These are phyloP conservation scores for Citrullus amarus DNA, from an alignment of 306 rosid genomes.

Conservation along the genomic window DNA sequence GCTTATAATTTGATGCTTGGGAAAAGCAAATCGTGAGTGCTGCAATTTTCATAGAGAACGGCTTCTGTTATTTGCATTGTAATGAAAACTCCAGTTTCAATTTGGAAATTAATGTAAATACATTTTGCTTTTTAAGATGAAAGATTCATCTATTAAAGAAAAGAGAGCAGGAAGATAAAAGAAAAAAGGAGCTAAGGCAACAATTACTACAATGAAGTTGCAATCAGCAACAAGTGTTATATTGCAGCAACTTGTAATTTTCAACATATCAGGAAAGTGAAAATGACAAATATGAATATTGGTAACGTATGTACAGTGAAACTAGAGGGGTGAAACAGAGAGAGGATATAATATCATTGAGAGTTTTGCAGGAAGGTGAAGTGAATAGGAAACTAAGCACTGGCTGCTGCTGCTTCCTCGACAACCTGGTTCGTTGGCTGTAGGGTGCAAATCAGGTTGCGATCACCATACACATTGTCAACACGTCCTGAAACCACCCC, in stretches of 20 bases:
- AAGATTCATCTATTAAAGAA: background rate
- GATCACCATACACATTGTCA: slow-evolving; percentile 94
- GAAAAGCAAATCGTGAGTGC: background rate
- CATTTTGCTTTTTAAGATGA: background rate
- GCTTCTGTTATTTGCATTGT: slow-evolving; percentile 4
- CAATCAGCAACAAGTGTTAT: slow-evolving; percentile 6
- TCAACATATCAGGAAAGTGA: background rate
- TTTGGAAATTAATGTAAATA: background rate
- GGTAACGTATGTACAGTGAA: slow-evolving; percentile 23
- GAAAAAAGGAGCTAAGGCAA: background rate
- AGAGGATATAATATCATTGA: slow-evolving; percentile 9
- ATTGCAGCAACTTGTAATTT: slow-evolving; percentile 4
- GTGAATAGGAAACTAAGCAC: slow-evolving; percentile 38
- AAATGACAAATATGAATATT: slow-evolving; percentile 4
- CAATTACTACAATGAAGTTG: slow-evolving; percentile 7
- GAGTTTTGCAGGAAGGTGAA: slow-evolving; percentile 15
- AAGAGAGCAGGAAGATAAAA: background rate
- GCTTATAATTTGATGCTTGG: background rate
- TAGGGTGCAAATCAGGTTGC: slow-evolving; percentile 95
- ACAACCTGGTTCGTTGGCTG: slow-evolving; percentile 53
- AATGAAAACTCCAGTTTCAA: background rate
- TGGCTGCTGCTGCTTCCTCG: slow-evolving; percentile 91
- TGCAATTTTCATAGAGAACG: background rate
- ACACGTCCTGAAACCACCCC: slow-evolving; percentile 41
- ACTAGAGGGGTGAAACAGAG: slow-evolving; percentile 4